Evolutionary conservation across 192 early-diverging fungal species (phyloP), one percentile per base, ranked within the genome.

Genomic region (Coemansia nantahalensis): DNA sequence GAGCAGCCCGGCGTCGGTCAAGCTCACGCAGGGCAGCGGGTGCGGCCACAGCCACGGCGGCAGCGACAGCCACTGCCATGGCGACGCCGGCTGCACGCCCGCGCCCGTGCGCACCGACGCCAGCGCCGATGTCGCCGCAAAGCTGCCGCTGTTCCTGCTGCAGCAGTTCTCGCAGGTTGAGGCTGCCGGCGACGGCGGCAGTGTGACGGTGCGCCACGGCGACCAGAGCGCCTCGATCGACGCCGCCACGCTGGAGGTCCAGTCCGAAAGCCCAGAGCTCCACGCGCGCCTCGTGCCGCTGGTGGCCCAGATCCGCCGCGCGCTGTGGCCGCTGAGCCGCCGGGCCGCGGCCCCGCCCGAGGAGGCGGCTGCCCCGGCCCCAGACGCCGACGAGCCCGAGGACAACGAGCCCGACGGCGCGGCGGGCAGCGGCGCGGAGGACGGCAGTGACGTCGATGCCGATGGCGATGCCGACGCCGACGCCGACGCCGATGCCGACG

Each of bases 1-100:
- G 43, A 83, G 81, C 34, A 87, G 86, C 55, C 92, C 91, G 19
- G 93, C 94, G 0, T 90, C 87, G 47, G 93, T 97, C 16, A 95
- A 94, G 61, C 42, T 68, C 31, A 76, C 72, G 0, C 65, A 66
- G 61, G 55, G 65, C 32, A 34, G 39, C 19, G 59, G 72, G 13
- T 47, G 51, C 48, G 34, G 48, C 37, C 69, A 73, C 36, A 18
- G 37, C 45, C 37, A 46, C 30, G 17, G 14, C 19, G 11, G 36
- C 34, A 10, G 31, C 40, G 15, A 38, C 26, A 35, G 10, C 1
- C 16, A 45, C 22, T 22, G 16, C 30, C 32, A 28, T 3, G 17
- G 15, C 24, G 32, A 5, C 10, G 14, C 23, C 21, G 36, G 14
- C 23, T 38, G 22, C 16, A 15, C 19, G n/a, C 41, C 39, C 14